Evolutionary conservation across 495 filamentous ascomycete genomes (phyloP).

Genomic region (Penicillium alfredii): DNA sequence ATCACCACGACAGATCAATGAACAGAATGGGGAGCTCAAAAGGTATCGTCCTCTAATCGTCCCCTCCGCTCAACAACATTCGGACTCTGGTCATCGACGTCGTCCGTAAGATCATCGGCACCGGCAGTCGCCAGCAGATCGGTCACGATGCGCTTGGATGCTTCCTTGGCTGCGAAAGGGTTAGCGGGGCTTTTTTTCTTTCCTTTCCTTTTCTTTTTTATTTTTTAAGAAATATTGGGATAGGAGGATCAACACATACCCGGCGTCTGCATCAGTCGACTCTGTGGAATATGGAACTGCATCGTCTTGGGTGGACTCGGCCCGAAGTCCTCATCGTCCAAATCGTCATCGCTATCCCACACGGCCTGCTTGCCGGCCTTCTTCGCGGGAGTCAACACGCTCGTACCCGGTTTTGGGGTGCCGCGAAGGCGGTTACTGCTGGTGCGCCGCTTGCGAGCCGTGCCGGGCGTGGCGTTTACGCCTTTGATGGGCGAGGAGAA

Average conservation of each 20-base stretch:
- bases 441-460: constrained; percentile 31
- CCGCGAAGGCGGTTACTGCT: constrained; percentile 29
- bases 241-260: constrained; percentile 48
- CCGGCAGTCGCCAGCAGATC: constrained; percentile 80
- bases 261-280: constrained; percentile 82
- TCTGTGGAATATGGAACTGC: constrained; percentile 88
- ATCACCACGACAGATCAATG: no score
- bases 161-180: constrained; percentile 63
- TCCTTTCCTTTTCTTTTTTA: no score
- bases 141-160: constrained; percentile 85
- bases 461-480: constrained; percentile 28
- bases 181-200: no score
- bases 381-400: constrained; percentile 65
- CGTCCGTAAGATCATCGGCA: constrained; percentile 42
- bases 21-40: constrained; percentile 34
- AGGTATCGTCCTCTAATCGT: constrained; percentile 63
- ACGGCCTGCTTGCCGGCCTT: constrained; percentile 23
- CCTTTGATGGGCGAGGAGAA: constrained; percentile 66
- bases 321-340: constrained; percentile 52
- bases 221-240: not conserved
- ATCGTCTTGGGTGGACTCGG: constrained; percentile 95
- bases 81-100: constrained; percentile 59
- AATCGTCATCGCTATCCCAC: constrained; percentile 63
- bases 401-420: constrained; percentile 64
- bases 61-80: constrained; percentile 66